Percentiles rank a stretch among this genome's conserved stretches.
These are phyloP conservation scores for Ogataea trehalophila DNA, from an alignment of 805 yeast species.

Conservation along the genomic window DNA sequence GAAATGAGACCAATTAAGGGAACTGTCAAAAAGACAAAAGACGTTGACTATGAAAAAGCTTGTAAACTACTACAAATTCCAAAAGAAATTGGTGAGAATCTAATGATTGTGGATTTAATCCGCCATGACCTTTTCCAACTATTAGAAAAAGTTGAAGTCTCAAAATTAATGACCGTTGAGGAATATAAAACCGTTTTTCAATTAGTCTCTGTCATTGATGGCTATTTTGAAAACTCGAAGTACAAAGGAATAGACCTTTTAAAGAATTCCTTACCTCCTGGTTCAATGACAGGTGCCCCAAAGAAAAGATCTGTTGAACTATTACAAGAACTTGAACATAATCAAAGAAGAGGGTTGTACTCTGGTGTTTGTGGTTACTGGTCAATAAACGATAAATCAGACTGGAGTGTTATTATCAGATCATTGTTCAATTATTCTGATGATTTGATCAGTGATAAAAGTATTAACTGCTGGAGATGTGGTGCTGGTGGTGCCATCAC, in stretches of 20 bases:
- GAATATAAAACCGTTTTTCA: constrained; percentile 91
- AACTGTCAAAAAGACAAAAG: constrained; percentile 68
- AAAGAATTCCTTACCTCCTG: constrained; percentile 84
- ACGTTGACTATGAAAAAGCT: constrained; percentile 55
- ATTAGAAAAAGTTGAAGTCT: constrained; percentile 59
- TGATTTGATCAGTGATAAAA: constrained; percentile 31
- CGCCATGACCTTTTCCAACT: constrained; percentile 82
- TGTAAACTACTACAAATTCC: constrained; percentile 65
- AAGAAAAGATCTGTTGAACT: constrained; percentile 88
- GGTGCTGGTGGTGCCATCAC: constrained; percentile 99
- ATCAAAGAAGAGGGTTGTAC: constrained; percentile 72
- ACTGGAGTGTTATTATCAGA: constrained; percentile 94
- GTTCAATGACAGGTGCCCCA: constrained; percentile 99
- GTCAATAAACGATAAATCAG: constrained; percentile 82
- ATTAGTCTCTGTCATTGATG: constrained; percentile 83
- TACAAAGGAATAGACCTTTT: constrained; percentile 77
- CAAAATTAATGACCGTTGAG: constrained; percentile 84
- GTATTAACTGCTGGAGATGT: constrained; percentile 56
- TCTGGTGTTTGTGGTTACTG: constrained; percentile 96
- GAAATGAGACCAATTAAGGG: constrained; percentile 96
- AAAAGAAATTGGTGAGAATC: constrained; percentile 91
- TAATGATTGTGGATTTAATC: constrained; percentile 95
- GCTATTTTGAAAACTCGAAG: constrained; percentile 35
- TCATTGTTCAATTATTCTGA: constrained; percentile 65
- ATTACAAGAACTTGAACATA: constrained; percentile 54